Percentiles rank a stretch among this genome's conserved stretches.
Conservation (phyloP, 352 stramenopile species). For the Nothophytophthora sp. region DNA sequence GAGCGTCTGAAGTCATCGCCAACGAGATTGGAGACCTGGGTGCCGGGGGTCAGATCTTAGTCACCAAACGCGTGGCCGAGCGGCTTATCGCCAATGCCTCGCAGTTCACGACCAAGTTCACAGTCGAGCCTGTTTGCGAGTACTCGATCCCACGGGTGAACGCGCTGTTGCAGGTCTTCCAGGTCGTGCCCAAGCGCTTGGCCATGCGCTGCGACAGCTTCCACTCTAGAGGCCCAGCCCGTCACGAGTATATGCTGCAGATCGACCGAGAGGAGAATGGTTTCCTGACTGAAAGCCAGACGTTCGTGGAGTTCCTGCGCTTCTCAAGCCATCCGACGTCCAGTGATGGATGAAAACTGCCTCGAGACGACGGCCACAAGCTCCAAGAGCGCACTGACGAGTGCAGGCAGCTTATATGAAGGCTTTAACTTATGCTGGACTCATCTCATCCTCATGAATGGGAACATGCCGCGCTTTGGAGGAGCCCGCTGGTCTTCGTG, state of each 20-base stretch:
- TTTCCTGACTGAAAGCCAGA: conserved; percentile 10
- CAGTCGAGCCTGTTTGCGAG: conserved; percentile 26
- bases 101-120: conserved; percentile 18
- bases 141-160: conserved; percentile 32
- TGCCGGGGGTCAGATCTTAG: conserved; percentile 51
- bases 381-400: no score
- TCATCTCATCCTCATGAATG: no score
- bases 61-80: conserved; percentile 41
- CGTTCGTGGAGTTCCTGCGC: conserved; percentile 17
- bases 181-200: conserved; percentile 29
- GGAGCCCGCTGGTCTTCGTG: no score
- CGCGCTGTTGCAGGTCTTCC: conserved; percentile 31
- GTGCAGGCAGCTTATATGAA: no score
- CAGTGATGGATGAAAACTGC: no score
- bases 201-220: conserved; percentile 17
- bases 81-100: conserved; percentile 29
- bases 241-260: conserved; percentile 10
- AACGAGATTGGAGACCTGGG: conserved; percentile 52
- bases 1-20: conserved; percentile 46
- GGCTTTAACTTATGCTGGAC: no score
- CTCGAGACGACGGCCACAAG: no score
- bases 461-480: no score
- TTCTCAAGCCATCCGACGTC: no score
- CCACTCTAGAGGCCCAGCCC: conserved; percentile 20
- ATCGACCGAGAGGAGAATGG: conserved; percentile 15